Percentiles rank a stretch among this genome's conserved stretches.
phyloP scores from a whole-genome alignment of 495 filamentous ascomycete genomes.

The Aspergillus saccharolyticus region DNA sequence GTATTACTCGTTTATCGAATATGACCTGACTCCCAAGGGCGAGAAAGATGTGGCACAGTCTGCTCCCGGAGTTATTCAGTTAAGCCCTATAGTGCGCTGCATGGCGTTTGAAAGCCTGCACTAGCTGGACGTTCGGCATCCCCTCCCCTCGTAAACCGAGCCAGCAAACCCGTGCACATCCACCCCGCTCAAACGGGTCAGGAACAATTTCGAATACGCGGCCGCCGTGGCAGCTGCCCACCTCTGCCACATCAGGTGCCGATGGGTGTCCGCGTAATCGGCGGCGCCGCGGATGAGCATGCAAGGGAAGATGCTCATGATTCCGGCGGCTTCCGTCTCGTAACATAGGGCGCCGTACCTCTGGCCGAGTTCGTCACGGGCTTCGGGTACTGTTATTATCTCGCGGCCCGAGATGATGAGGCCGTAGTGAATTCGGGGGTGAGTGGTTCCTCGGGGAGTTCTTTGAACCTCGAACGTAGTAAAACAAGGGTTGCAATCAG shows the following conservation, averaged over 20 bases:
- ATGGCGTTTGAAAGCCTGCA: too few relatives aligned
- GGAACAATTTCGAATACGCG: slow-evolving; percentile 11
- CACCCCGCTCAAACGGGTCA: background rate
- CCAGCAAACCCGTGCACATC: background rate
- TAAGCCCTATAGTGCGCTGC: too few relatives aligned
- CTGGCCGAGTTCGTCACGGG: background rate
- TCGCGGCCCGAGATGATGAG: slow-evolving; percentile 24
- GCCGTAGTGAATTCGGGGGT: slow-evolving; percentile 24
- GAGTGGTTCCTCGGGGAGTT: background rate
- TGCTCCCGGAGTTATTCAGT: too few relatives aligned
- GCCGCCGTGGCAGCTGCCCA: slow-evolving; percentile 23
- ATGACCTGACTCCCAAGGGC: too few relatives aligned
- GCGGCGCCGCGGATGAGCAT: slow-evolving; percentile 24
- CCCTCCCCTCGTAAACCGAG: too few relatives aligned
- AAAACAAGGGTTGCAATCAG: background rate
- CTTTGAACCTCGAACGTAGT: too few relatives aligned
- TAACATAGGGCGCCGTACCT: slow-evolving; percentile 12
- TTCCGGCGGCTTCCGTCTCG: slow-evolving; percentile 11
- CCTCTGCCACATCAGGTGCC: slow-evolving; percentile 21
- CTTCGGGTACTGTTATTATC: slow-evolving; percentile 18
- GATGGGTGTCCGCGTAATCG: slow-evolving; percentile 25
- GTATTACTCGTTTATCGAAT: too few relatives aligned
- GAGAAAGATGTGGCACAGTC: too few relatives aligned
- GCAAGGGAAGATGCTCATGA: slow-evolving; percentile 12
- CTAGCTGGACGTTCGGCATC: too few relatives aligned